A percentile compares a stretch with the other conserved stretches of the same genome.
These are phyloP conservation scores for Spathaspora gorwiae DNA, from an alignment of 805 yeast genomes.

Conservation along the genomic window DNA sequence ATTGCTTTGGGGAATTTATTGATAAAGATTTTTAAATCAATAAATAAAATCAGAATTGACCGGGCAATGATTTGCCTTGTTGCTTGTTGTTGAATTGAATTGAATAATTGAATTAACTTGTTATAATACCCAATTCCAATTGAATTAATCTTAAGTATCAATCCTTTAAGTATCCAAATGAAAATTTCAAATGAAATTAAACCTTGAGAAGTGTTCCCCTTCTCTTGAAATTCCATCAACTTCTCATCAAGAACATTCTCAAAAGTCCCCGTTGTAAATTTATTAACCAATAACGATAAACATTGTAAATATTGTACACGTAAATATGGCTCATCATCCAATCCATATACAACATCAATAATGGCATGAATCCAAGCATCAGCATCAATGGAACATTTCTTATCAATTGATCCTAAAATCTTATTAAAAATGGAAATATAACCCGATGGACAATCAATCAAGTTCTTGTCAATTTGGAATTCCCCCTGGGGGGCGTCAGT, in stretches of 20 bases:
- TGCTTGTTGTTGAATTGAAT: conserved; percentile 23
- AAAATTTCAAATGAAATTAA: conserved; percentile 44
- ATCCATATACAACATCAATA: conserved; percentile 8
- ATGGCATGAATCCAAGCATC: conserved; percentile 6
- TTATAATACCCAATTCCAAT: conserved; percentile 21
- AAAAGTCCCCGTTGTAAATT: conserved; percentile 14
- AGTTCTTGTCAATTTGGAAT: conserved; percentile 8
- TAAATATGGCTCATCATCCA: conserved; percentile 20
- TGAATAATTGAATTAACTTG: conserved; percentile 20
- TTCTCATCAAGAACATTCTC: background rate
- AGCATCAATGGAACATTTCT: conserved; percentile 15
- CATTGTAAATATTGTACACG: conserved; percentile 56
- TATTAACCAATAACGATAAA: conserved; percentile 51
- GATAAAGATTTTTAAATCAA: conserved; percentile 60
- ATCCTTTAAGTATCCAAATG: conserved; percentile 72
- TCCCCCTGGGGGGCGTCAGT: no score
- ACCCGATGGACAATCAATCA: conserved; percentile 19
- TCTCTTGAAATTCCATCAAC: background rate
- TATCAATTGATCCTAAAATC: conserved; percentile 51
- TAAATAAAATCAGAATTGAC: conserved; percentile 58
- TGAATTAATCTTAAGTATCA: conserved; percentile 53
- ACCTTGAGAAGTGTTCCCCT: background rate
- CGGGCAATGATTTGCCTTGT: conserved; percentile 34
- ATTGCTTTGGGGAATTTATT: conserved; percentile 34
- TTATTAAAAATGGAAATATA: conserved; percentile 40